Evolutionary conservation across 2,329 filamentous ascomycete genomes (phyloP).

Genomic region (Cladosporium sp.): DNA sequence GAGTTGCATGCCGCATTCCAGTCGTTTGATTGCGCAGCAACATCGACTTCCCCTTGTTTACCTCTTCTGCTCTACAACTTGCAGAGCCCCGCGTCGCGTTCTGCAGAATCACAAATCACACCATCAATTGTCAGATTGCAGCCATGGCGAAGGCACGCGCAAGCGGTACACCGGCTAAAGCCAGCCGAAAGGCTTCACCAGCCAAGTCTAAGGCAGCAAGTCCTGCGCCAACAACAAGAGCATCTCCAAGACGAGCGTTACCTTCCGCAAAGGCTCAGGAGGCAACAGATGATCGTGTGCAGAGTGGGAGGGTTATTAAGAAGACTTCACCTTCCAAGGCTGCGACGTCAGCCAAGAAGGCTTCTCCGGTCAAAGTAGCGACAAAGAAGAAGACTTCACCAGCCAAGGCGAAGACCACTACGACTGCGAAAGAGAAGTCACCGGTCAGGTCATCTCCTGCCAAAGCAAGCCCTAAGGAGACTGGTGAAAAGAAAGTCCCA

Average conservation of each 20-base stretch:
- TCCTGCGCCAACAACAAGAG: not conserved
- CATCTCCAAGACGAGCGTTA: not conserved
- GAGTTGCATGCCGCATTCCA: constrained; percentile 6
- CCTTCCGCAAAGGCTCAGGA: constrained; percentile 2
- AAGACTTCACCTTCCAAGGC: constrained; percentile 13
- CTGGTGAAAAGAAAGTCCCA: too few relatives aligned
- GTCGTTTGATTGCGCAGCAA: constrained; percentile 10
- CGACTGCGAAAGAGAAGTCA: not conserved
- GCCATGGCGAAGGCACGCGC: constrained; percentile 10
- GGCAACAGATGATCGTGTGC: not conserved
- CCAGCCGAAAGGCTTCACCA: not conserved
- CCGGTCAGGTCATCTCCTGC: not conserved
- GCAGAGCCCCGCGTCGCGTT: not conserved
- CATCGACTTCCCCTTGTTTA: constrained; percentile 1
- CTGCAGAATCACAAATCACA: not conserved
- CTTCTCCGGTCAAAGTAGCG: not conserved
- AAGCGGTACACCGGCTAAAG: constrained; percentile 1
- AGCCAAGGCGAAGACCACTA: constrained; percentile 1
- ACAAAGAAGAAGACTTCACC: not conserved
- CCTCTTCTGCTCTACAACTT: not conserved
- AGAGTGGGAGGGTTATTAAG: constrained; percentile 1
- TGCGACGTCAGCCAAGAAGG: not conserved
- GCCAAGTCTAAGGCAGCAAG: not conserved
- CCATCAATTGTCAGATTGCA: not conserved
- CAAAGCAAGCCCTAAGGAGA: too few relatives aligned